These are phyloP conservation scores for Cercospora sesami DNA, from an alignment of 2,329 filamentous ascomycete species.

Conservation along the genomic window DNA sequence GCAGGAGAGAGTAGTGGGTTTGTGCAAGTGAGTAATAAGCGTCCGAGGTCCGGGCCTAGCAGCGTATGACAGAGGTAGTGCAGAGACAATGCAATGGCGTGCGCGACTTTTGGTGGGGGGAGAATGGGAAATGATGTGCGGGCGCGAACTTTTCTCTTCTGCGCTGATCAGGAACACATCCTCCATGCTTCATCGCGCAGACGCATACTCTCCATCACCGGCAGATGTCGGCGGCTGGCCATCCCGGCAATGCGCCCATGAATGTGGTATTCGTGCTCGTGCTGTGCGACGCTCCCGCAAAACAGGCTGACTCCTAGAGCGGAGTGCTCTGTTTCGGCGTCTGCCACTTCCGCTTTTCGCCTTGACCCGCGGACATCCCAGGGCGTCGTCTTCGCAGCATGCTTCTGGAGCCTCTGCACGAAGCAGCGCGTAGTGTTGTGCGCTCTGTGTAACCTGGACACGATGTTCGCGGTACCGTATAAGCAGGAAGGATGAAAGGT, in stretches of 20 bases:
- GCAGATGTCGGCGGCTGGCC: constrained; percentile 9
- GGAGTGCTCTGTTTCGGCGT: not conserved
- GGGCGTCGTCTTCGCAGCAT: not conserved
- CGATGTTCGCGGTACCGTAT: not conserved
- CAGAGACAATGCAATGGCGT: not conserved
- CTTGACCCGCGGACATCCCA: not conserved
- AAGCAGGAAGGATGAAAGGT: not conserved
- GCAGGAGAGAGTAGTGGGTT: not conserved
- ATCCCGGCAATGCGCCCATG: not conserved
- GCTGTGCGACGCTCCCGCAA: not conserved
- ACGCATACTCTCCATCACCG: not conserved
- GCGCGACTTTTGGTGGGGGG: constrained; percentile 10
- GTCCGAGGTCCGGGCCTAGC: not conserved
- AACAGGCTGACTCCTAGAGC: not conserved
- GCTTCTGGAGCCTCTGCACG: not conserved
- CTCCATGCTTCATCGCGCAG: not conserved
- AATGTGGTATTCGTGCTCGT: not conserved
- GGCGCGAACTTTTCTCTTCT: not conserved
- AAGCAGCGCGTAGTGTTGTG: not conserved
- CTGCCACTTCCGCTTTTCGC: constrained; percentile 7
- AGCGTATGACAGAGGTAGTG: not conserved
- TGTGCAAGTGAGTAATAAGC: not conserved
- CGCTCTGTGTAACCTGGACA: not conserved
- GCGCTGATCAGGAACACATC: not conserved
- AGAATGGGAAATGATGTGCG: not conserved